Conservation (phyloP, 208 protist species). For the Leishmania braziliensis region DNA sequence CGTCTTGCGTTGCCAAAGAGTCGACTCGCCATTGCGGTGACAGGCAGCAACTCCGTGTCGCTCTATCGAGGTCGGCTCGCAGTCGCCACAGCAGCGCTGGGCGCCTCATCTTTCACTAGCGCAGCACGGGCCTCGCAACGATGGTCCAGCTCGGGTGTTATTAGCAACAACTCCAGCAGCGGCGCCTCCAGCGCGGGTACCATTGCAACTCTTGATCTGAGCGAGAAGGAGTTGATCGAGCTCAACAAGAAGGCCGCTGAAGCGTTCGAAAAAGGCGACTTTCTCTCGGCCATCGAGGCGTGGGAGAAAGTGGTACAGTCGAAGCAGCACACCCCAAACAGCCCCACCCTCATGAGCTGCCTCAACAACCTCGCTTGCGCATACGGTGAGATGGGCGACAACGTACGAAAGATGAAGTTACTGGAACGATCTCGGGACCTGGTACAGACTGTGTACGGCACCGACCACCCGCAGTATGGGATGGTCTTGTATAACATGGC, state of each 20-base stretch:
- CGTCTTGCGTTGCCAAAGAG: not conserved
- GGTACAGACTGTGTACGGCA: constrained; percentile 65
- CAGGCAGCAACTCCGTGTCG: not conserved
- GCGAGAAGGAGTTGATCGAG: constrained; percentile 54
- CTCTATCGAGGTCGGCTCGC: not conserved
- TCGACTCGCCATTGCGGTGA: not conserved
- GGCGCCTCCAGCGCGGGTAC: not conserved
- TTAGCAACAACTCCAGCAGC: not conserved
- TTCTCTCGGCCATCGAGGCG: constrained; percentile 55
- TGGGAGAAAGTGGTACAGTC: constrained; percentile 70
- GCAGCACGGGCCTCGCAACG: not conserved
- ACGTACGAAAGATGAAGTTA: constrained; percentile 69
- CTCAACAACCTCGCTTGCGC: constrained; percentile 89
- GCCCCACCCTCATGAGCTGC: constrained; percentile 76
- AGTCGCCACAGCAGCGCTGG: not conserved
- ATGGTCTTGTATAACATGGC: constrained; percentile 89
- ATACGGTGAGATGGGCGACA: constrained; percentile 83
- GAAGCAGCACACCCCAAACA: constrained; percentile 51
- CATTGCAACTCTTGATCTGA: not conserved
- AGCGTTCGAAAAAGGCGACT: constrained; percentile 69
- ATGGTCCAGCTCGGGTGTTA: constrained; percentile 9
- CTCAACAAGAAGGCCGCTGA: constrained; percentile 62
- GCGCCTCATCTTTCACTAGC: not conserved
- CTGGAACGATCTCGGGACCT: constrained; percentile 70
- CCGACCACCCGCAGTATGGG: constrained; percentile 85